These are phyloP conservation scores for Aspergillus biplanus DNA, from an alignment of 495 filamentous ascomycete species.

Conservation along the genomic window DNA sequence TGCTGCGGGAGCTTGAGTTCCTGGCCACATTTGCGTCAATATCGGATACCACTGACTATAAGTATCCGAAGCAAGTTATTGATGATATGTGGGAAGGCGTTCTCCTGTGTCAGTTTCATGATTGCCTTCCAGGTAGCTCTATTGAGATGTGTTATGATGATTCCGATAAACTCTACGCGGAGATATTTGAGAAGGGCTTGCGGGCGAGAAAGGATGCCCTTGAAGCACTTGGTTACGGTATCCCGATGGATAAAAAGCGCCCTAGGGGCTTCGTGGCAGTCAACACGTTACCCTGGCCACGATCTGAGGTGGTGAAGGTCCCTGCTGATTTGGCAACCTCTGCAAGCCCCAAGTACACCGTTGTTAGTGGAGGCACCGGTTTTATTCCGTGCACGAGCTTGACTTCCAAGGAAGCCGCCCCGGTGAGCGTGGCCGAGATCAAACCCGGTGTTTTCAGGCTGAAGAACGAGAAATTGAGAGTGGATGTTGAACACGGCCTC, in stretches of 20 bases:
- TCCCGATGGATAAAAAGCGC: conserved; percentile 24
- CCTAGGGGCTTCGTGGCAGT: conserved; percentile 55
- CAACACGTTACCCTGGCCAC: conserved; percentile 84
- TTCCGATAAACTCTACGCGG: conserved; percentile 80
- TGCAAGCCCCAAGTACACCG: conserved; percentile 45
- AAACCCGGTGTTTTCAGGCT: conserved; percentile 74
- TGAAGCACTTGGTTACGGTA: conserved; percentile 62
- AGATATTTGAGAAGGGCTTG: conserved; percentile 78
- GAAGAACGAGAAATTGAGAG: conserved; percentile 71
- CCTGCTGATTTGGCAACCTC: conserved; percentile 41
- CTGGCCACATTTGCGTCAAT: conserved; percentile 86
- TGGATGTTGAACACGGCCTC: conserved; percentile 70
- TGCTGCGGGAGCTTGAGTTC: conserved; percentile 85
- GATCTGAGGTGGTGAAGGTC: conserved; percentile 70
- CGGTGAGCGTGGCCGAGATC: conserved; percentile 67
- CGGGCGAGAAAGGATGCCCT: conserved; percentile 71
- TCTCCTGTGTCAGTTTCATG: conserved; percentile 93
- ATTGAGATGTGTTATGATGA: conserved; percentile 99
- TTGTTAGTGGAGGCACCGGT: conserved; percentile 50
- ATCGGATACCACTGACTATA: conserved; percentile 63
- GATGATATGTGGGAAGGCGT: conserved; percentile 92
- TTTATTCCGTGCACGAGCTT: conserved; percentile 54
- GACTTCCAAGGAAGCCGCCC: conserved; percentile 40
- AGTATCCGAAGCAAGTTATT: conserved; percentile 88
- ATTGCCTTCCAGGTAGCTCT: conserved; percentile 91